These are phyloP conservation scores for Piper betle DNA, from an alignment of 164 flowering plant species.

Conservation along the genomic window DNA sequence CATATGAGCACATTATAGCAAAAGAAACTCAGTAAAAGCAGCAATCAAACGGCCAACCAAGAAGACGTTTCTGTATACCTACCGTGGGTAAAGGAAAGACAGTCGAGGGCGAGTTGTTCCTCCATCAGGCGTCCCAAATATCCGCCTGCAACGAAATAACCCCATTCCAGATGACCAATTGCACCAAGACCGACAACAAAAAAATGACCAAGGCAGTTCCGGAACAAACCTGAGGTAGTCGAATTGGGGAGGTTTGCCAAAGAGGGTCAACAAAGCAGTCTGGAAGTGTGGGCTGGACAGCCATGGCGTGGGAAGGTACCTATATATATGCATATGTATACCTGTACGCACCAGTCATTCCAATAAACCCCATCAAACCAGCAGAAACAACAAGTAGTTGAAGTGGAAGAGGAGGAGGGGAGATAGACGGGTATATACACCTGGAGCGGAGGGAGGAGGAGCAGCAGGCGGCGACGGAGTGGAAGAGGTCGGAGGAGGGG, in stretches of 20 bases:
- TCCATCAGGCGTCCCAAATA: constrained; percentile 66
- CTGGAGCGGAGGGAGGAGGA: constrained; percentile 32
- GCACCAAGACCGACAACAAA: too few relatives aligned
- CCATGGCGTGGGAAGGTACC: constrained; percentile 49
- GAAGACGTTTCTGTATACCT: too few relatives aligned
- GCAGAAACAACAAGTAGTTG: too few relatives aligned
- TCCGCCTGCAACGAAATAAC: constrained; percentile 33
- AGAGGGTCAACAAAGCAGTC: constrained; percentile 35
- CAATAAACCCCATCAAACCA: too few relatives aligned
- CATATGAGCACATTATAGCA: not conserved
- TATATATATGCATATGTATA: too few relatives aligned
- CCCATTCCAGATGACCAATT: not conserved
- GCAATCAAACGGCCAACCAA: too few relatives aligned
- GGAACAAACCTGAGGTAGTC: constrained; percentile 35
- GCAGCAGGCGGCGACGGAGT: constrained; percentile 41
- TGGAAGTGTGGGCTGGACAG: constrained; percentile 58
- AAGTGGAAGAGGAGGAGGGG: too few relatives aligned
- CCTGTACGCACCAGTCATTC: too few relatives aligned
- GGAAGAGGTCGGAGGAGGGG: constrained; percentile 33
- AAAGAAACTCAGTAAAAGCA: too few relatives aligned
- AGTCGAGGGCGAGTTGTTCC: constrained; percentile 91
- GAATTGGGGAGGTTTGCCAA: constrained; percentile 36
- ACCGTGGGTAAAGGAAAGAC: constrained; percentile 73
- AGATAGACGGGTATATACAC: too few relatives aligned
- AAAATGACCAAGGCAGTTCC: not conserved